phyloP scores from a whole-genome alignment of 495 filamentous ascomycete genomes.

The Hypoxylon trugodes region DNA sequence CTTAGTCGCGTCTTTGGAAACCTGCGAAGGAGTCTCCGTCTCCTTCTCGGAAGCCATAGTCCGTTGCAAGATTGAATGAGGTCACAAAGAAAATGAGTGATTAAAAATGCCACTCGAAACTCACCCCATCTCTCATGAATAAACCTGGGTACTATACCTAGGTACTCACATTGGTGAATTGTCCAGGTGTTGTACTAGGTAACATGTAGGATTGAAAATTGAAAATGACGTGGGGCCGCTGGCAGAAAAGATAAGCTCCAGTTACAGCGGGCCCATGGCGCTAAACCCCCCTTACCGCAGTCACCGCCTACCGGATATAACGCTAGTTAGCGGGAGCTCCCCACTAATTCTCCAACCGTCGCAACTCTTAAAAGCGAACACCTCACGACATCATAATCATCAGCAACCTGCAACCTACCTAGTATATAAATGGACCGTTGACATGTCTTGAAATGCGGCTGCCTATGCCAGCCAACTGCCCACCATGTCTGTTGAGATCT shows the following conservation, averaged over 20 bases:
- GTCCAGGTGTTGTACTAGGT: no score
- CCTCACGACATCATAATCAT: slow-evolving; percentile 8
- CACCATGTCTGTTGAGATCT: slow-evolving; percentile 78
- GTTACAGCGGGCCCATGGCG: slow-evolving; percentile 8
- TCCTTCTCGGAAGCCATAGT: slow-evolving; percentile 19
- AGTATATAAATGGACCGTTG: slow-evolving; percentile 25
- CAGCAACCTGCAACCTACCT: no score
- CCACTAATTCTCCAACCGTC: slow-evolving; percentile 19
- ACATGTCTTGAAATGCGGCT: slow-evolving; percentile 49
- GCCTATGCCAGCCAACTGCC: slow-evolving; percentile 38
- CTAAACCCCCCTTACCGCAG: neutral
- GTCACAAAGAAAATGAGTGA: neutral
- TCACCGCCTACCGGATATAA: slow-evolving; percentile 20
- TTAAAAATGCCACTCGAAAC: neutral
- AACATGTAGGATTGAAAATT: no score
- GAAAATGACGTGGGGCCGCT: slow-evolving; percentile 24
- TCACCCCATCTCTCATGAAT: no score
- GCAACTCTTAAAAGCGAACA: slow-evolving; percentile 1
- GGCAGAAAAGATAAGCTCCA: slow-evolving; percentile 6
- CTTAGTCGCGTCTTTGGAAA: slow-evolving; percentile 25
- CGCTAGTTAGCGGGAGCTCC: slow-evolving; percentile 26
- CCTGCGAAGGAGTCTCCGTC: slow-evolving; percentile 11
- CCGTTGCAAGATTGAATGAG: neutral
- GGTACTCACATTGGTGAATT: no score
- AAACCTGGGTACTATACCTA: no score